Evolutionary conservation across 345 rosid species (phyloP), one percentile per base, ranked within the genome.

Genomic region (Eucalyptus regnans): DNA sequence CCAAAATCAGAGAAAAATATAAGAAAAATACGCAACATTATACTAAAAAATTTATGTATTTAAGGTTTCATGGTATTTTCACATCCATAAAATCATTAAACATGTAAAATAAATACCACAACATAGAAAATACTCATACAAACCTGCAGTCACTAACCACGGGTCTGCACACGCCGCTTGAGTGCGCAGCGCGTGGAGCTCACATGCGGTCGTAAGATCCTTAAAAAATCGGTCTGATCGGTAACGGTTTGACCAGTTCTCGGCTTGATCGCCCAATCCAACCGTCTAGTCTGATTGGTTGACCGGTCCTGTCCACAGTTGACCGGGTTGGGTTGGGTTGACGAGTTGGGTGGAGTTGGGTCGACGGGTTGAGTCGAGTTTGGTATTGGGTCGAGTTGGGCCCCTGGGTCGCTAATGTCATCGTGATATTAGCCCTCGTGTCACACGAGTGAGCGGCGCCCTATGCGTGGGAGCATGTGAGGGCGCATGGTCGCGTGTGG

Each of bases 91-190:
- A 51, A 51, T 51, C 18, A 51, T 51, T 20, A 51, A 51, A 51
- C 54, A 16, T 51, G 1, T 51, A 51, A 50, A 16, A 51, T 51
- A 51, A 51, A 51, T 51, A 51, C 8, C 54, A 51, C 54, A 51
- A 51, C 20, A 51, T 51, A 51, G 0, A 51, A 16, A 16, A 51
- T 6, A 16, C 8, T 51, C 54, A 51, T 51, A 51, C 8, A 1
- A 51, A 51, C 20, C 3, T 15, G 3, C 8, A 51, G 3, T 20
- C 3, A 51, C 54, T 7, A 51, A 16, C 20, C 54, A 16, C 8
- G 1, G 0, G 0, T 20, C 3, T 15, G 3, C 20, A 16, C 3
- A 3, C 1, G 20, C 7, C 3, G 3, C 52, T 0, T 50, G 1
- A 50, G 52, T 15, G 52, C 16, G 52, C 3, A 1, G 20, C 3